Conservation (phyloP, 352 stramenopile species). For the Pythium dissimile region DNA sequence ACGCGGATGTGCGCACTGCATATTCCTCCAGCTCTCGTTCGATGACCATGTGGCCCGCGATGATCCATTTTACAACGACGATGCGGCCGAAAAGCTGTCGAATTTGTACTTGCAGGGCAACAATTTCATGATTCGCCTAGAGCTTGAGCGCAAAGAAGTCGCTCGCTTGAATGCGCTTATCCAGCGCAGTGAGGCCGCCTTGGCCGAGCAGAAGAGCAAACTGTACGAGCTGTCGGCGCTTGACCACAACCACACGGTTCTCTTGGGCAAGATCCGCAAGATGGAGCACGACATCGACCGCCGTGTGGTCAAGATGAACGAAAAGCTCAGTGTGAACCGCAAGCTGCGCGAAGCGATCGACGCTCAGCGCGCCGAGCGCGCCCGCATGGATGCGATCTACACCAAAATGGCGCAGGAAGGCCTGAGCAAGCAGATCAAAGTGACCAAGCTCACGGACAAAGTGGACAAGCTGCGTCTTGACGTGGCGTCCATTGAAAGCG, state of each 20-base stretch:
- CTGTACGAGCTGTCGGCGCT: slow-evolving; percentile 70
- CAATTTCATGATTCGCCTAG: slow-evolving; percentile 77
- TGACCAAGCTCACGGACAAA: slow-evolving; percentile 36
- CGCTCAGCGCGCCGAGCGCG: slow-evolving; percentile 60
- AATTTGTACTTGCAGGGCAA: slow-evolving; percentile 78
- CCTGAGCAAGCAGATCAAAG: slow-evolving; percentile 56
- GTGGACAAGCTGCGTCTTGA: slow-evolving; percentile 58
- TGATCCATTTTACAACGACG: slow-evolving; percentile 76
- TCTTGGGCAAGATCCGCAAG: slow-evolving; percentile 64
- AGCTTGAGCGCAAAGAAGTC: slow-evolving; percentile 76
- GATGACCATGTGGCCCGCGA: slow-evolving; percentile 62
- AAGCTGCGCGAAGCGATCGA: slow-evolving; percentile 63
- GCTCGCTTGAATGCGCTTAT: slow-evolving; percentile 57
- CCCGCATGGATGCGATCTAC: slow-evolving; percentile 71
- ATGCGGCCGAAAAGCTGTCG: slow-evolving; percentile 68
- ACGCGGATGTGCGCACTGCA: too few relatives aligned
- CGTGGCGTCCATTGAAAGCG: slow-evolving; percentile 44
- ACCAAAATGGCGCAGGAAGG: slow-evolving; percentile 65
- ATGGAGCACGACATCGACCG: slow-evolving; percentile 84
- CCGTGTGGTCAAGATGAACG: slow-evolving; percentile 81
- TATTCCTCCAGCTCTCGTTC: slow-evolving; percentile 83
- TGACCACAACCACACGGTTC: slow-evolving; percentile 61
- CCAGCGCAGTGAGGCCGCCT: slow-evolving; percentile 50
- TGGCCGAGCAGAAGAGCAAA: slow-evolving; percentile 71
- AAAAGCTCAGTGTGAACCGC: slow-evolving; percentile 66